A percentile compares a stretch with the other conserved stretches of the same genome.
Evolutionary conservation across 1,284 basidiomycete species (phyloP).

Genomic region (Farysia itapuensis): DNA sequence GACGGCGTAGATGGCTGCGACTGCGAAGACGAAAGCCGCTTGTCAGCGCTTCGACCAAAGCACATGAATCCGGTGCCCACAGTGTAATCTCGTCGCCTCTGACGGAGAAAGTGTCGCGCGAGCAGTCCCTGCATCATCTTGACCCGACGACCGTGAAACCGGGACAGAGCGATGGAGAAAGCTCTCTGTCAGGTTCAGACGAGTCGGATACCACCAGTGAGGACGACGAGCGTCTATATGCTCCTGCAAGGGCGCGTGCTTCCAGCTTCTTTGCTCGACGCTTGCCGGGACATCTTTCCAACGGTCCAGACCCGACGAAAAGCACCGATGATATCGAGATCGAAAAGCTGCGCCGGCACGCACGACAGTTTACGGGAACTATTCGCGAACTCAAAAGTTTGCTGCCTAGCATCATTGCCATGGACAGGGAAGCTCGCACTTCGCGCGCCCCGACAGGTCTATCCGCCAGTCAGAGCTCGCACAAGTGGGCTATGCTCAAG

Average conservation of each 20-base stretch:
- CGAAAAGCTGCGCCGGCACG: constrained; percentile 19
- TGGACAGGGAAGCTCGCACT: constrained; percentile 22
- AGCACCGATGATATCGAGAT: constrained; percentile 5
- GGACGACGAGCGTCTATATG: constrained; percentile 27
- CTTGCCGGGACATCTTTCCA: constrained; percentile 28
- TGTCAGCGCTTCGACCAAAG: neutral
- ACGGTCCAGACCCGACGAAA: constrained; percentile 20
- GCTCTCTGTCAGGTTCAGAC: constrained; percentile 14
- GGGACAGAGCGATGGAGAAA: constrained; percentile 19
- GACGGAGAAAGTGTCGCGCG: constrained; percentile 1
- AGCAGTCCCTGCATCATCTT: neutral
- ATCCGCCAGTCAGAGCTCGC: constrained; percentile 19
- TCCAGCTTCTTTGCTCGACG: constrained; percentile 41
- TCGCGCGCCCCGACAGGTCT: constrained; percentile 9
- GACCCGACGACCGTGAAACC: constrained; percentile 5
- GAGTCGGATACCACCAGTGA: constrained; percentile 30
- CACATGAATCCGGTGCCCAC: constrained; percentile 1
- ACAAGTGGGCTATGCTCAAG: constrained; percentile 35
- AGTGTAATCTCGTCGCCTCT: constrained; percentile 7
- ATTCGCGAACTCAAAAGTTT: constrained; percentile 47
- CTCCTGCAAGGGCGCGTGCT: constrained; percentile 9
- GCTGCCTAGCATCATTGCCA: constrained; percentile 43
- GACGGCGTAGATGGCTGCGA: constrained; percentile 55
- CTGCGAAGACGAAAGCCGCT: constrained; percentile 41
- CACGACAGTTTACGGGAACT: constrained; percentile 44